Conservation (phyloP, 352 stramenopile species). For the Lagenidium sp. region DNA sequence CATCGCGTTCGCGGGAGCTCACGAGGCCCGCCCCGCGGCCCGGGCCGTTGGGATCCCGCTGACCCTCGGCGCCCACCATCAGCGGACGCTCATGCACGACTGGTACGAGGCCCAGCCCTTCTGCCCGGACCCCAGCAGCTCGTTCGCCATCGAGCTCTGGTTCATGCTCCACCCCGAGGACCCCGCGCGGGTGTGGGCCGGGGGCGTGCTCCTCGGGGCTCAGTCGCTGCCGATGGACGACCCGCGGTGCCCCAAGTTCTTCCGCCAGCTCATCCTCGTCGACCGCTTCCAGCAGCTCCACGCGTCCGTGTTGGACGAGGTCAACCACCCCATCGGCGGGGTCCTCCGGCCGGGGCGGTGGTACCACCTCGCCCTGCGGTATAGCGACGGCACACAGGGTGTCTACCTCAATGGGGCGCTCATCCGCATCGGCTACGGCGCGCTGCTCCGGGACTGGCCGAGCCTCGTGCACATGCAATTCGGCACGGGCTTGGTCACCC, state of each 20-base stretch:
- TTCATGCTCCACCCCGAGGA: slow-evolving; percentile 8
- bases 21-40: slow-evolving; percentile 6
- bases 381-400: slow-evolving; percentile 8
- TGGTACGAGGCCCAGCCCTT: slow-evolving; percentile 9
- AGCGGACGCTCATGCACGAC: slow-evolving; percentile 10
- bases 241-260: neutral
- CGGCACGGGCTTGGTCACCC: slow-evolving; percentile 26
- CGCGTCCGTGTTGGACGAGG: slow-evolving; percentile 11
- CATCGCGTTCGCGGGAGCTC: slow-evolving; percentile 12
- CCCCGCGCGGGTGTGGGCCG: slow-evolving; percentile 4
- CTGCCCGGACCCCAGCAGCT: slow-evolving; percentile 10
- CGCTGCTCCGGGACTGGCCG: slow-evolving; percentile 24
- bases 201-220: slow-evolving; percentile 7
- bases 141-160: slow-evolving; percentile 13
- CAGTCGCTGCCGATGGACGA: slow-evolving; percentile 5
- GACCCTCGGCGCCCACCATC: slow-evolving; percentile 7
- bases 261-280: slow-evolving; percentile 8
- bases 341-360: neutral
- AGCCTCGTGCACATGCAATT: slow-evolving; percentile 27
- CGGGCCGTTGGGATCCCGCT: slow-evolving; percentile 8
- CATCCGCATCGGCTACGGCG: slow-evolving; percentile 4
- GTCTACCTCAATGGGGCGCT: slow-evolving; percentile 10
- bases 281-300: slow-evolving; percentile 5
- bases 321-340: slow-evolving; percentile 1
- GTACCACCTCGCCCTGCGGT: slow-evolving; percentile 14